Evolutionary conservation across 805 yeast species (phyloP).

Genomic region (Citeromyces matritensis): DNA sequence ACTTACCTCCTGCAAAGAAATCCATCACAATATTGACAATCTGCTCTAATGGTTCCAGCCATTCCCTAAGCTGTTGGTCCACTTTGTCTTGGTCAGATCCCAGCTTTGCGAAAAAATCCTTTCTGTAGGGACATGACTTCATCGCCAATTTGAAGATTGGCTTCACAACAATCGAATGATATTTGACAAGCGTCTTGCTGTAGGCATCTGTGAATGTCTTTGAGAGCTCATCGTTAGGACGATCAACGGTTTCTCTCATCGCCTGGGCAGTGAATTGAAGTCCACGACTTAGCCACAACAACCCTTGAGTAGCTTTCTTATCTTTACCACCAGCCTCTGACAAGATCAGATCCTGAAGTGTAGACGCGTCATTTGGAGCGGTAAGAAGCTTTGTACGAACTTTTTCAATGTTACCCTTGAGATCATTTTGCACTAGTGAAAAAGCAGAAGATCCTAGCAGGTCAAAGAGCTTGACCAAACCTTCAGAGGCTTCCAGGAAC

Average conservation of each 20-base stretch:
- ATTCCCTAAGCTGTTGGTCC: conserved; percentile 40
- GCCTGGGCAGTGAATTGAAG: conserved; percentile 85
- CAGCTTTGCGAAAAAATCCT: conserved; percentile 68
- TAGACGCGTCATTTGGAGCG: conserved; percentile 46
- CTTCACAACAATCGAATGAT: conserved; percentile 68
- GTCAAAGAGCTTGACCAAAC: conserved; percentile 69
- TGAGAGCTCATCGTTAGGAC: conserved; percentile 50
- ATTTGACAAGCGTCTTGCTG: conserved; percentile 62
- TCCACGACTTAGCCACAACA: conserved; percentile 78
- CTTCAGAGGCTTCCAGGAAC: conserved; percentile 74
- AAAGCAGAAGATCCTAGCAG: conserved; percentile 78
- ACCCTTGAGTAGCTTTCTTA: conserved; percentile 80
- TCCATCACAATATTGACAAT: conserved; percentile 61
- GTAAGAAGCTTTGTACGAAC: conserved; percentile 51
- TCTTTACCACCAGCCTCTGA: conserved; percentile 44
- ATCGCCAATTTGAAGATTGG: conserved; percentile 87
- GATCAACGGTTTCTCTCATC: conserved; percentile 61
- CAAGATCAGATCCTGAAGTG: conserved; percentile 66
- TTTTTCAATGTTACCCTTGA: conserved; percentile 76
- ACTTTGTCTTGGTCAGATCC: conserved; percentile 67
- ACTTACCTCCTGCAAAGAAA: conserved; percentile 67
- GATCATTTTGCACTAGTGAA: conserved; percentile 71
- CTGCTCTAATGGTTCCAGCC: conserved; percentile 67
- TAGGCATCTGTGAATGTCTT: conserved; percentile 79
- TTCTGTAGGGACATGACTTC: conserved; percentile 90